Evolutionary conservation across 768 basidiomycete species (phyloP).

Genomic region (Ephemerocybe angulata): DNA sequence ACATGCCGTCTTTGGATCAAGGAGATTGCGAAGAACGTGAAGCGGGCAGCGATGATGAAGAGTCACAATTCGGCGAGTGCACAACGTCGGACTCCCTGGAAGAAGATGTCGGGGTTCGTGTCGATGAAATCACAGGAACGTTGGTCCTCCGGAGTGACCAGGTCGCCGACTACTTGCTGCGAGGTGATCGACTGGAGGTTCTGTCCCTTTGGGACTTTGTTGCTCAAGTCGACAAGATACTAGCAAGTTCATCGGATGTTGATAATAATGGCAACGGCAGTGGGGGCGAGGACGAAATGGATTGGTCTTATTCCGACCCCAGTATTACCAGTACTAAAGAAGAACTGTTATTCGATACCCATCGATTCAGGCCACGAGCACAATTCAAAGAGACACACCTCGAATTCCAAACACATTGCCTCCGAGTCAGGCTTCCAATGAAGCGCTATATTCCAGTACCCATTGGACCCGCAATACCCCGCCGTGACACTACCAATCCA

Average conservation of each 20-base stretch:
- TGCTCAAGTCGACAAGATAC: conserved; percentile 12
- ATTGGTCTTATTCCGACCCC: not conserved
- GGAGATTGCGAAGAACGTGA: no score
- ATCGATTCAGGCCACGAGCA: not conserved
- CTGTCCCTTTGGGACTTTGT: conserved; percentile 30
- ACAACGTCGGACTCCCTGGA: not conserved
- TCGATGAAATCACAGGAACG: no score
- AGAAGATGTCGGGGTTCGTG: not conserved
- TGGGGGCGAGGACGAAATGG: not conserved
- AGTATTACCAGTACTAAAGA: not conserved
- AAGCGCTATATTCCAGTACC: conserved; percentile 28
- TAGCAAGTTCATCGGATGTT: no score
- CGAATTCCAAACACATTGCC: conserved; percentile 17
- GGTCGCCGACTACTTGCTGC: conserved; percentile 21
- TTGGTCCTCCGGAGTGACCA: not conserved
- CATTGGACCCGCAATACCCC: conserved; percentile 33
- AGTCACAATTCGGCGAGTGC: no score
- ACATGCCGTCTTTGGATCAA: no score
- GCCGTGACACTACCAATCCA: conserved; percentile 21
- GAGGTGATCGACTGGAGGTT: conserved; percentile 13
- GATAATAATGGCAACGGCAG: no score
- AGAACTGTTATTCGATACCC: not conserved
- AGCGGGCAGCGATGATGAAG: no score
- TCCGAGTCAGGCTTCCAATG: conserved; percentile 6
- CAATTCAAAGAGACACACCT: conserved; percentile 12